Evolutionary conservation across 169 alveolate species (phyloP).

Genomic region (Cryptosporidium felis): DNA sequence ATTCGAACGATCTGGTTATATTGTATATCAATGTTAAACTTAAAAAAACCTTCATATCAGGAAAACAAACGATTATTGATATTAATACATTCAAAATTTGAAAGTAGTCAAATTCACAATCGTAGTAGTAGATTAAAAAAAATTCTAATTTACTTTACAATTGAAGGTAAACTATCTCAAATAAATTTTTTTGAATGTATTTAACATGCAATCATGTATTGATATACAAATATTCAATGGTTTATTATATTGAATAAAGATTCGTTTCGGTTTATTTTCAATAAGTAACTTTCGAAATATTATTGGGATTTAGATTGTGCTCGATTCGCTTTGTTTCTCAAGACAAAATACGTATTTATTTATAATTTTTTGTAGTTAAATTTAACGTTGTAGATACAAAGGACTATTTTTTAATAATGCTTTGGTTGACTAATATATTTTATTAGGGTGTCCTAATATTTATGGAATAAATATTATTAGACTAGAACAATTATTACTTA

Average conservation of each 20-base stretch:
- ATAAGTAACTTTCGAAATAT: background rate
- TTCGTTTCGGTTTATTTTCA: background rate
- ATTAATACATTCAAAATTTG: slow-evolving; percentile 52
- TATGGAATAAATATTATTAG: too few species aligned
- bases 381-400: too few species aligned
- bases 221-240: slow-evolving; percentile 27
- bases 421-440: too few species aligned
- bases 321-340: background rate
- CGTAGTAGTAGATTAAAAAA: slow-evolving; percentile 5
- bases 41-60: slow-evolving; percentile 64
- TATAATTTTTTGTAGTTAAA: too few species aligned
- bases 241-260: background rate
- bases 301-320: background rate
- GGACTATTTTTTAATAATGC: too few species aligned
- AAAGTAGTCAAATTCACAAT: slow-evolving; percentile 38
- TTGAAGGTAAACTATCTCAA: slow-evolving; percentile 65
- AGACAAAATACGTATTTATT: slow-evolving; percentile 10
- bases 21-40: slow-evolving; percentile 30
- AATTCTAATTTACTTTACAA: slow-evolving; percentile 34
- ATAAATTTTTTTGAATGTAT: slow-evolving; percentile 40
- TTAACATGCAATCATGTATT: slow-evolving; percentile 9
- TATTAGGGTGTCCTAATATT: too few species aligned
- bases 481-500: too few species aligned
- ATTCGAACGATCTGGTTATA: slow-evolving; percentile 43
- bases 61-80: slow-evolving; percentile 38